Conservation (phyloP, 441 rosid species). For the Macaranga tanarius region DNA sequence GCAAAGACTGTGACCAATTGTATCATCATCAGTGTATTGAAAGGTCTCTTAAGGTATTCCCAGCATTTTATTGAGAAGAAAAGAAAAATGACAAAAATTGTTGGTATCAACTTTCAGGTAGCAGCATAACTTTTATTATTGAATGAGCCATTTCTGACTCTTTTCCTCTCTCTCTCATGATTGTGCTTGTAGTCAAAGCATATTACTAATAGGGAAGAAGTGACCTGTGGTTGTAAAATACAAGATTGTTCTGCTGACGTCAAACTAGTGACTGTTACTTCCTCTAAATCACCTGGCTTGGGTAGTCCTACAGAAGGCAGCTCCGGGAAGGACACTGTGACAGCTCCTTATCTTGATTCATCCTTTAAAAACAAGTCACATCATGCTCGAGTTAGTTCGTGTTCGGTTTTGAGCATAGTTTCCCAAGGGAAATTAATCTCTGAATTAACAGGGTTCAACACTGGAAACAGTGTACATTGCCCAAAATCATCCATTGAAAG, state of each 20-base stretch:
- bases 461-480: conserved; percentile 19
- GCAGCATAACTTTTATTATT: conserved; percentile 3
- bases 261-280: conserved; percentile 3
- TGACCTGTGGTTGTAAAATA: conserved; percentile 28
- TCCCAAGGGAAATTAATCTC: conserved; percentile 23
- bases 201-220: conserved; percentile 18
- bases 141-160: conserved; percentile 2
- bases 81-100: background rate
- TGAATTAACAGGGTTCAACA: conserved; percentile 13
- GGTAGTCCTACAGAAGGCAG: conserved; percentile 19
- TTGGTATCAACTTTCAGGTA: background rate
- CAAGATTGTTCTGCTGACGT: conserved; percentile 25
- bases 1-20: conserved; percentile 27
- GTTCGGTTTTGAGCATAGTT: conserved; percentile 16
- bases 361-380: conserved; percentile 12
- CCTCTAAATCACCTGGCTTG: conserved; percentile 14
- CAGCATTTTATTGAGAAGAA: conserved; percentile 11
- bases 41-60: conserved; percentile 22
- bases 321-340: conserved; percentile 19
- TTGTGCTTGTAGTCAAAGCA: conserved; percentile 23
- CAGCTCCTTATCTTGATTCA: conserved; percentile 18
- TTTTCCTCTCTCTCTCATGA: conserved; percentile 11
- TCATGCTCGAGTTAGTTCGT: conserved; percentile 13
- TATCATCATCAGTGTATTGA: conserved; percentile 32
- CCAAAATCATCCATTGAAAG: conserved; percentile 17